Evolutionary conservation across 306 rosid species (phyloP).

Genomic region (Delonix regia): DNA sequence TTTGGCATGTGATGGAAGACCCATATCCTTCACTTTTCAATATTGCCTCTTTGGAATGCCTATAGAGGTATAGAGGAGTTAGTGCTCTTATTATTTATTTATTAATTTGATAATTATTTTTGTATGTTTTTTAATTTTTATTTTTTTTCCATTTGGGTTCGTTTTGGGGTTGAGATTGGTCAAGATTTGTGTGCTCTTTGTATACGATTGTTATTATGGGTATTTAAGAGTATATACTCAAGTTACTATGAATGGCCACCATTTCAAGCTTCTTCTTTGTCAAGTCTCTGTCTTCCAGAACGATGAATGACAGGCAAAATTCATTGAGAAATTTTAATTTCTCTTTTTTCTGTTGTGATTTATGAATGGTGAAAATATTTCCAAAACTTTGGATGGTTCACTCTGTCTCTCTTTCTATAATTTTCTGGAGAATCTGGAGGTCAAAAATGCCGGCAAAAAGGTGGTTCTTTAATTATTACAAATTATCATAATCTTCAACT

Average conservation of each 20-base stretch:
- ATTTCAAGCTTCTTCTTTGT: neutral
- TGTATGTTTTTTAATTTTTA: too few species aligned
- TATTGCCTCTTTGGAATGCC: neutral
- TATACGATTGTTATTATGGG: neutral
- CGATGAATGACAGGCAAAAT: neutral
- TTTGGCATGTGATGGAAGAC: constrained; percentile 28
- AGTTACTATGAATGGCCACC: constrained; percentile 1
- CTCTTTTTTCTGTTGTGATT: neutral
- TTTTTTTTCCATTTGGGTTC: neutral
- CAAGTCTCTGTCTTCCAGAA: neutral
- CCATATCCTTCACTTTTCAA: neutral
- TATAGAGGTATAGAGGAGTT: neutral
- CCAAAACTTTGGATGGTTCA: neutral
- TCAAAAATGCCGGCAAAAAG: neutral
- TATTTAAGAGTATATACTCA: constrained; percentile 19
- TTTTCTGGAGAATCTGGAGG: neutral
- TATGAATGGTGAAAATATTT: constrained; percentile 4
- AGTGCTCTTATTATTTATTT: neutral
- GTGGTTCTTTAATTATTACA: neutral
- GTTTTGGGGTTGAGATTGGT: constrained; percentile 6
- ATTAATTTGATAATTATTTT: neutral
- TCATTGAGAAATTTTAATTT: neutral
- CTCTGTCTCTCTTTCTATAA: neutral
- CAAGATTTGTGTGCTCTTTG: constrained; percentile 25
- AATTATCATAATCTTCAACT: too few species aligned